Conservation (phyloP, 495 filamentous ascomycete species). For the Achaetomiella virescens region DNA sequence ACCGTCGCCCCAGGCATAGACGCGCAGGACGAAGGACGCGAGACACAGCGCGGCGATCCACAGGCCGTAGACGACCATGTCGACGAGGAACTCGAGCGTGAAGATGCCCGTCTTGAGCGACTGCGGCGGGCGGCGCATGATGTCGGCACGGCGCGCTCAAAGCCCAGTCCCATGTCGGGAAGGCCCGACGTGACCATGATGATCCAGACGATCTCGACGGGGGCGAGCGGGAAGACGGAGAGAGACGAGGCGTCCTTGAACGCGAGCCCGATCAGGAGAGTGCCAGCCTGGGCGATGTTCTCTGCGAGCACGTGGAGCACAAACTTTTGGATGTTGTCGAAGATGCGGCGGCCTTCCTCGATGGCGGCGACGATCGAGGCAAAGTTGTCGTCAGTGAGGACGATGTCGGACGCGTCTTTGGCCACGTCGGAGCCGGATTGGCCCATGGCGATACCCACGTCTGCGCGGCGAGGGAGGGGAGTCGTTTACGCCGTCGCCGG, state of each 20-base stretch:
- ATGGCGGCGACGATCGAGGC: conserved; percentile 68
- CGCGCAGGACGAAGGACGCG: conserved; percentile 38
- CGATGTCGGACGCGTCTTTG: conserved; percentile 79
- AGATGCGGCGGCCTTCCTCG: conserved; percentile 67
- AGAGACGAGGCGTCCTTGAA: conserved; percentile 60
- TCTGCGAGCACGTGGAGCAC: conserved; percentile 66
- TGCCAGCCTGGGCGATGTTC: conserved; percentile 69
- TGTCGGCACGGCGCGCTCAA: conserved; percentile 61
- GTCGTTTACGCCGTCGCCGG: conserved; percentile 80
- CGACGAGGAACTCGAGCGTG: conserved; percentile 57
- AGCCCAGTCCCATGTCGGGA: conserved; percentile 68
- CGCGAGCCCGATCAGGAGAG: conserved; percentile 61
- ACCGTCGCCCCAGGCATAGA: conserved; percentile 66
- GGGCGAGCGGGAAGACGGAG: conserved; percentile 69
- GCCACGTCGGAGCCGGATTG: conserved; percentile 80
- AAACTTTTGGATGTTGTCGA: conserved; percentile 80
- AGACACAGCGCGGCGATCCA: conserved; percentile 58
- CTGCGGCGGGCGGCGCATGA: conserved; percentile 67
- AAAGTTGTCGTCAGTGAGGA: conserved; percentile 84
- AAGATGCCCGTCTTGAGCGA: conserved; percentile 61
- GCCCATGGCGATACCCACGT: conserved; percentile 84
- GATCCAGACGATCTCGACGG: conserved; percentile 72
- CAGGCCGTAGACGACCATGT: conserved; percentile 68
- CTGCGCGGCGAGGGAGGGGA: conserved; percentile 66
- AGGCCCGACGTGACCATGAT: conserved; percentile 73